Base-by-base conservation (phyloP, 345 rosid species). In the Reutealis trisperma region DNA sequence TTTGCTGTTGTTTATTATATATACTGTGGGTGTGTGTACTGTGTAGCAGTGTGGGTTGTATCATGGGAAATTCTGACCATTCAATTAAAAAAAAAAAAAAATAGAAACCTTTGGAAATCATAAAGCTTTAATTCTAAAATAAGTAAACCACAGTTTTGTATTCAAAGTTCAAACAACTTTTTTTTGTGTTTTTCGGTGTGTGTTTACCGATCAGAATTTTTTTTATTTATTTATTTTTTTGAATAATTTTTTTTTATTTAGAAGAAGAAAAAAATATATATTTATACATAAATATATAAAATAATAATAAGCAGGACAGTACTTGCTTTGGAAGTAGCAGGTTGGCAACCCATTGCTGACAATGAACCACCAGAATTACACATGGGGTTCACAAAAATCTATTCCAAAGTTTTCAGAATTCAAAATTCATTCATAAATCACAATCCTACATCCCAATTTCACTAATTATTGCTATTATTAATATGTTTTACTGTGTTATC, bases 31-130 rank as follows among this genome's bases (percentile, higher is more conserved):
- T 77, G 77, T 68, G 81, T 68, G 81, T 18, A 34, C 70, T 22
- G 61, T 32, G 37, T 57, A 65, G 52, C 42, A 54, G 37, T 37
- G 55, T 57, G 58, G 51, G 63, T 61, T 54, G 59, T 63, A 58
- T 75, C 41, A 68, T 74, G 76, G 80, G 6, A 51, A n/a, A 41
- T 72, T 74, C 84, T 81, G 78, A 78, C 83, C 64, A 25, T 70
- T 75, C 75, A 15, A 67, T 79, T 45, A 63, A 72, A 77, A 75
- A 64, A 27, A 54, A 63, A 72, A 77, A 75, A 64, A 27, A 27
- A 27, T 60, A 67, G 74, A 77, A 70, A 27, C 47, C 68, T 70
- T 80, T 63, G 81, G 82, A 70, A 80, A 80, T 78, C 71, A 83
- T 76, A 49, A 76, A 82, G 67, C 45, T 80, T 30, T 21, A 70